Percentiles rank a stretch among this genome's conserved stretches.
Evolutionary conservation across 75 land plant genomes (phyloP).

Genomic region (Pinus albicaulis): DNA sequence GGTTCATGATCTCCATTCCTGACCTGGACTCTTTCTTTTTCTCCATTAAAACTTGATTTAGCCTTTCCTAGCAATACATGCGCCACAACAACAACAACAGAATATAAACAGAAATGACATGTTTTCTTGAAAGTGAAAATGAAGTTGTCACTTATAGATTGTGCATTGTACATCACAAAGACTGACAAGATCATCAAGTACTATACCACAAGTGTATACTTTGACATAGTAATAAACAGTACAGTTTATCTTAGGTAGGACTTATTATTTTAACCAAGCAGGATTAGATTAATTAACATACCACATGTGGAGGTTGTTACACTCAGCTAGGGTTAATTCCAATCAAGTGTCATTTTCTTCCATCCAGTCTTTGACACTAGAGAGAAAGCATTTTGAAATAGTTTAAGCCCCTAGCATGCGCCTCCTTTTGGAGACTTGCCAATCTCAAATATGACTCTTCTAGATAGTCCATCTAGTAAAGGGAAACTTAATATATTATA

Average conservation of each 20-base stretch:
- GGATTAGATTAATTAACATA: no score
- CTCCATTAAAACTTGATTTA: constrained; percentile 95
- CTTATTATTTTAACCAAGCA: no score
- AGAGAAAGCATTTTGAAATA: neutral
- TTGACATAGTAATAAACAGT: no score
- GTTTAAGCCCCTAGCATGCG: neutral
- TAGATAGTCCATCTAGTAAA: neutral
- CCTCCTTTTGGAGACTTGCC: neutral
- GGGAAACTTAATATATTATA: neutral
- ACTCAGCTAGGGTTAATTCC: neutral
- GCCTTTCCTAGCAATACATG: constrained; percentile 57
- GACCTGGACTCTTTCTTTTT: constrained; percentile 97
- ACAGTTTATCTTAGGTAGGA: no score
- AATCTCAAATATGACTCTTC: neutral
- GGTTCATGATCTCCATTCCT: constrained; percentile 96
- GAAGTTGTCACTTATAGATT: neutral
- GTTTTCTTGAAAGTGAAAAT: constrained; percentile 1
- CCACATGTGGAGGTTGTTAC: neutral
- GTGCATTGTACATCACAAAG: neutral
- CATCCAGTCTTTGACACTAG: neutral
- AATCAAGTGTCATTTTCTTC: neutral
- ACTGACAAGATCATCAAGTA: neutral
- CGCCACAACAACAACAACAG: neutral
- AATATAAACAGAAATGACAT: neutral
- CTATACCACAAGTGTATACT: no score